Percentiles rank a stretch among this genome's conserved stretches.
Conservation (phyloP, 2,329 filamentous ascomycete species). For the Alternaria metachromatica region DNA sequence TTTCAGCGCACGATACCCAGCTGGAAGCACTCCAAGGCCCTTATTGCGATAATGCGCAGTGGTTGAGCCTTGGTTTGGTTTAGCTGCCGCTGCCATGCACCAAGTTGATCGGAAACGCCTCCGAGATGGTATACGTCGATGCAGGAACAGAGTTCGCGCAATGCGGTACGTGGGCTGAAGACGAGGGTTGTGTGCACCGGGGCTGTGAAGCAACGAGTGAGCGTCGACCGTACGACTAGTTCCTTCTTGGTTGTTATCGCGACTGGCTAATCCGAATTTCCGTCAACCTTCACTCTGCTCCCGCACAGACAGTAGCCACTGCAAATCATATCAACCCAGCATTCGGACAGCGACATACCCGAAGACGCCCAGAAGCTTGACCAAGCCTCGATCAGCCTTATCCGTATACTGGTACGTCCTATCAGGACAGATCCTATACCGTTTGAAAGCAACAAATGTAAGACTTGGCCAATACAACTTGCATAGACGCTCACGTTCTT, state of each 20-base stretch:
- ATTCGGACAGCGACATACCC: constrained; percentile 22
- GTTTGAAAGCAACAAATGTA: constrained; percentile 2
- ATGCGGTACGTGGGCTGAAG: constrained; percentile 6
- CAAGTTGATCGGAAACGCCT: constrained; percentile 18
- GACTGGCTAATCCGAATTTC: constrained; percentile 20
- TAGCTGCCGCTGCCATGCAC: constrained; percentile 34
- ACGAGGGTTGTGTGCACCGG: background rate
- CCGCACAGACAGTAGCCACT: constrained; percentile 15
- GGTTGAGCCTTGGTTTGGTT: constrained; percentile 18
- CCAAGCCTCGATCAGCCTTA: constrained; percentile 4
- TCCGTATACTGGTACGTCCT: background rate
- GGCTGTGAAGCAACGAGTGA: background rate
- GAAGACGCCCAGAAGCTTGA: constrained; percentile 4
- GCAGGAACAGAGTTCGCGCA: constrained; percentile 17
- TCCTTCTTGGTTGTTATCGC: background rate
- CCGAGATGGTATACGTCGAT: constrained; percentile 23
- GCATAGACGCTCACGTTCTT: constrained; percentile 17
- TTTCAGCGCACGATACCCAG: constrained; percentile 22
- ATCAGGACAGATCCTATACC: background rate
- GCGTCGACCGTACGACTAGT: background rate
- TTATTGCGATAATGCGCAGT: constrained; percentile 26
- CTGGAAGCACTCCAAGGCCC: constrained; percentile 15
- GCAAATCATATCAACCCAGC: constrained; percentile 22
- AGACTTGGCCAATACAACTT: constrained; percentile 27
- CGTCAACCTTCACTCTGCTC: constrained; percentile 5